Evolutionary conservation across 1,284 basidiomycete genomes (phyloP).

Genomic region (Lentinula novae-zelandiae): DNA sequence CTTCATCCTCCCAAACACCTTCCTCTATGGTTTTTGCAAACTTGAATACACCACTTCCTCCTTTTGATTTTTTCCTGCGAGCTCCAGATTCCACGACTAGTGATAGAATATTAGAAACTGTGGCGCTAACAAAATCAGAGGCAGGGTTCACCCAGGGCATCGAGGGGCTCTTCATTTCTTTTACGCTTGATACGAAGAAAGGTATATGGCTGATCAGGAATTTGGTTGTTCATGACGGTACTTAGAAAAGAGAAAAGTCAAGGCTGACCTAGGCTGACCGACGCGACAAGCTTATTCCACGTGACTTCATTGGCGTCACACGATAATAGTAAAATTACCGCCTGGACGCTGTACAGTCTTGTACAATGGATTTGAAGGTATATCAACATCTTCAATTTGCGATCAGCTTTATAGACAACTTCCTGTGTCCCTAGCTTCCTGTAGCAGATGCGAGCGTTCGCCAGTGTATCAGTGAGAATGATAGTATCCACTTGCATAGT

Average conservation of each 20-base stretch:
- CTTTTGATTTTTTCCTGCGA: slow-evolving; percentile 58
- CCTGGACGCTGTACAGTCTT: no score
- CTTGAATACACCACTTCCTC: slow-evolving; percentile 63
- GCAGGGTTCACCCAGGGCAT: slow-evolving; percentile 57
- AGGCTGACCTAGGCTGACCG: neutral
- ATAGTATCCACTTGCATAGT: neutral
- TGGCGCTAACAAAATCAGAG: neutral
- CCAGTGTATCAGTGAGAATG: neutral
- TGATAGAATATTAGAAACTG: neutral
- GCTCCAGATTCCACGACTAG: slow-evolving; percentile 62
- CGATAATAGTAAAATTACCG: no score
- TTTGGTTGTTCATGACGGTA: neutral
- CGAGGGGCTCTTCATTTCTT: slow-evolving; percentile 72
- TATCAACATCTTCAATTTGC: no score
- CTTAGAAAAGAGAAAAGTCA: neutral
- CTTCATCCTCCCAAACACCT: slow-evolving; percentile 59
- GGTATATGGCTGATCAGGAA: slow-evolving; percentile 44
- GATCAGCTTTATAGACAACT: no score
- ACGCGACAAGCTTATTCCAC: neutral
- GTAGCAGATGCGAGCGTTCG: no score
- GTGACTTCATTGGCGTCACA: neutral
- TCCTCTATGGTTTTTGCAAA: slow-evolving; percentile 76
- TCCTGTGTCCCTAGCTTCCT: no score
- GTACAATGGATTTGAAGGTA: no score
- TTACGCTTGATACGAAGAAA: slow-evolving; percentile 78